Percentiles rank a stretch among this genome's conserved stretches.
These are phyloP conservation scores for Boletus sensibilis DNA, from an alignment of 768 basidiomycete species.

Conservation along the genomic window DNA sequence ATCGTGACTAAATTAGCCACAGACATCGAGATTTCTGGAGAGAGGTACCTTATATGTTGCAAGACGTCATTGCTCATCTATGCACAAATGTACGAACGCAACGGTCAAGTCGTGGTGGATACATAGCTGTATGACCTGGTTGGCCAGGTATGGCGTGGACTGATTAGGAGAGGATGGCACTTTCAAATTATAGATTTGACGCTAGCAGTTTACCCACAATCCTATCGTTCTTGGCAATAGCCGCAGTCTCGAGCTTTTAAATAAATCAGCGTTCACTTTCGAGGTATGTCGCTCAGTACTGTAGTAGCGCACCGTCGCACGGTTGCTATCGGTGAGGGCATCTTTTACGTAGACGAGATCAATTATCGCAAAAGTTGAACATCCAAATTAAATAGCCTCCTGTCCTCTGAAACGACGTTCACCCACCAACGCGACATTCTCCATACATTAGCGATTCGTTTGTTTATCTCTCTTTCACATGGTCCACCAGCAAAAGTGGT, in stretches of 20 bases:
- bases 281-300: background rate
- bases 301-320: background rate
- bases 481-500: conserved; percentile 25
- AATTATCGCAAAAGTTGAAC: conserved; percentile 22
- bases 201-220: conserved; percentile 10
- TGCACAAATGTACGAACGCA: conserved; percentile 72
- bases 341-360: conserved; percentile 16
- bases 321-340: background rate
- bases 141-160: background rate
- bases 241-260: background rate
- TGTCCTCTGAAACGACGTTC: conserved; percentile 15
- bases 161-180: conserved; percentile 1
- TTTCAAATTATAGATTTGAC: conserved; percentile 7
- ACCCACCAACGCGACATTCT: conserved; percentile 1
- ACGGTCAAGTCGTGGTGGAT: conserved; percentile 66
- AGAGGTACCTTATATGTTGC: conserved; percentile 84
- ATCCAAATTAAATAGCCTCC: conserved; percentile 20
- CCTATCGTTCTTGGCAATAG: background rate
- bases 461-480: conserved; percentile 2
- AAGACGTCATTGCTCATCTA: conserved; percentile 73
- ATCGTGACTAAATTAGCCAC: background rate
- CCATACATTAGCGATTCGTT: background rate
- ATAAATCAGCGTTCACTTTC: background rate
- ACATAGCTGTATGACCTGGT: conserved; percentile 63
- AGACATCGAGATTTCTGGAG: conserved; percentile 91